A percentile compares a stretch with the other conserved stretches of the same genome.
phyloP scores from a whole-genome alignment of 352 stramenopile species.

The Phytopythium vexans region DNA sequence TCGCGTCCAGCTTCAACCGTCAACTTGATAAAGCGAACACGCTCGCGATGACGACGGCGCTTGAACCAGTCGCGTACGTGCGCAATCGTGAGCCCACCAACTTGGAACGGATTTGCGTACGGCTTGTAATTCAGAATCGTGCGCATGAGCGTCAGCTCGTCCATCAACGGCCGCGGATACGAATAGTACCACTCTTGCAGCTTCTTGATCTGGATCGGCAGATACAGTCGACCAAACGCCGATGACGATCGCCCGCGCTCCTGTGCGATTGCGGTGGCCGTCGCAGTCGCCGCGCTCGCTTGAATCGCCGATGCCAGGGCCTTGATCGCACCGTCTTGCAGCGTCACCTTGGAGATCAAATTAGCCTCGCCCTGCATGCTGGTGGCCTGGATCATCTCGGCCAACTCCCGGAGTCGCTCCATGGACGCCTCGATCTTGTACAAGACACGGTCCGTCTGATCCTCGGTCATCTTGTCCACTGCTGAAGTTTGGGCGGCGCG shows the following conservation, averaged over 20 bases:
- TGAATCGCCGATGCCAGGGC: slow-evolving; percentile 57
- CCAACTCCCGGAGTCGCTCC: slow-evolving; percentile 64
- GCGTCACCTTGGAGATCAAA: slow-evolving; percentile 68
- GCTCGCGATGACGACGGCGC: slow-evolving; percentile 72
- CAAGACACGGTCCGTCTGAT: slow-evolving; percentile 76
- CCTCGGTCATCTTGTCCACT: slow-evolving; percentile 65
- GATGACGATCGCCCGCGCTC: slow-evolving; percentile 54
- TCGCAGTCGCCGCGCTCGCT: slow-evolving; percentile 55
- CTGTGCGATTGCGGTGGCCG: slow-evolving; percentile 68
- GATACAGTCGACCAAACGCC: slow-evolving; percentile 49
- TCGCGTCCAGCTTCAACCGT: slow-evolving; percentile 63
- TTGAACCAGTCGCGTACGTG: slow-evolving; percentile 88
- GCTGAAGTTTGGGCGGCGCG: neutral
- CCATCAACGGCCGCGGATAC: slow-evolving; percentile 70
- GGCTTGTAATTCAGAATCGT: slow-evolving; percentile 82
- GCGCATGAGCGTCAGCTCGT: slow-evolving; percentile 83
- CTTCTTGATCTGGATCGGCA: slow-evolving; percentile 71
- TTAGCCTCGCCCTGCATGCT: slow-evolving; percentile 85
- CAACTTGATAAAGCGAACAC: slow-evolving; percentile 73
- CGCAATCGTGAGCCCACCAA: slow-evolving; percentile 53
- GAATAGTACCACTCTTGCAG: slow-evolving; percentile 83
- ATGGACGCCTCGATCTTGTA: slow-evolving; percentile 75
- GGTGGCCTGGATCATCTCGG: slow-evolving; percentile 77
- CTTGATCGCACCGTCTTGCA: slow-evolving; percentile 56
- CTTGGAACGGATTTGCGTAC: slow-evolving; percentile 65